A percentile compares a stretch with the other conserved stretches of the same genome.
phyloP scores from a whole-genome alignment of 202 grass and related monocot genomes.

The Setaria viridis region DNA sequence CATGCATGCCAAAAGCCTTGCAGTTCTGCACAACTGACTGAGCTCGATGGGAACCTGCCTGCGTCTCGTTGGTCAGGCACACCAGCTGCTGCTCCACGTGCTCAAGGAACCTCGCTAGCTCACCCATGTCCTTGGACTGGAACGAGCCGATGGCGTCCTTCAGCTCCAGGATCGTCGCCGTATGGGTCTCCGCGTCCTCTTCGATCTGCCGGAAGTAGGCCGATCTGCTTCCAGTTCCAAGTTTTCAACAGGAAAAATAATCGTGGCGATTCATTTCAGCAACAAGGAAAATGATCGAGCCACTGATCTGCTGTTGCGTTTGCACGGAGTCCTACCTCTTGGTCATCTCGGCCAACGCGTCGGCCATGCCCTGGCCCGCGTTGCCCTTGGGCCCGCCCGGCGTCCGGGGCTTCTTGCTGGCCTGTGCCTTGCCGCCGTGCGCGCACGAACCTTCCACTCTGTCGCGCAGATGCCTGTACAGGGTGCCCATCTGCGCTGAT shows the following conservation, averaged over 20 bases:
- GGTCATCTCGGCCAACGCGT: slow-evolving; percentile 74
- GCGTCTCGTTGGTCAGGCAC: slow-evolving; percentile 72
- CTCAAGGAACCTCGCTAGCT: slow-evolving; percentile 58
- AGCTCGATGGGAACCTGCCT: slow-evolving; percentile 35
- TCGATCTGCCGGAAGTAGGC: slow-evolving; percentile 74
- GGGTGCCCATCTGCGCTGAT: slow-evolving; percentile 67
- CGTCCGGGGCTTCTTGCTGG: slow-evolving; percentile 42
- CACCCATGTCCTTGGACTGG: slow-evolving; percentile 61
- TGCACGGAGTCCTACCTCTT: slow-evolving; percentile 45
- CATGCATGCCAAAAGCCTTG: background rate
- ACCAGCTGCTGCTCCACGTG: slow-evolving; percentile 58
- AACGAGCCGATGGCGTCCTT: slow-evolving; percentile 56
- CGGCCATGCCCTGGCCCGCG: slow-evolving; percentile 65
- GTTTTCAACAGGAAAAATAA: background rate
- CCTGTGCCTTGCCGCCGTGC: slow-evolving; percentile 28
- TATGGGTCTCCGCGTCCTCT: slow-evolving; percentile 63
- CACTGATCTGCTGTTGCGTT: background rate
- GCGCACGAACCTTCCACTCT: slow-evolving; percentile 61
- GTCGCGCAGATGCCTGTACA: slow-evolving; percentile 65
- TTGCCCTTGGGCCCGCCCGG: slow-evolving; percentile 23
- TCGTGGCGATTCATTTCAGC: background rate
- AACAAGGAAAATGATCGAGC: background rate
- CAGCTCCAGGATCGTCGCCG: slow-evolving; percentile 52
- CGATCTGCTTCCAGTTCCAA: slow-evolving; percentile 50
- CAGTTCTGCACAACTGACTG: background rate